Evolutionary conservation across 768 basidiomycete species (phyloP).

Genomic region (Udeniomyces megalosporus): DNA sequence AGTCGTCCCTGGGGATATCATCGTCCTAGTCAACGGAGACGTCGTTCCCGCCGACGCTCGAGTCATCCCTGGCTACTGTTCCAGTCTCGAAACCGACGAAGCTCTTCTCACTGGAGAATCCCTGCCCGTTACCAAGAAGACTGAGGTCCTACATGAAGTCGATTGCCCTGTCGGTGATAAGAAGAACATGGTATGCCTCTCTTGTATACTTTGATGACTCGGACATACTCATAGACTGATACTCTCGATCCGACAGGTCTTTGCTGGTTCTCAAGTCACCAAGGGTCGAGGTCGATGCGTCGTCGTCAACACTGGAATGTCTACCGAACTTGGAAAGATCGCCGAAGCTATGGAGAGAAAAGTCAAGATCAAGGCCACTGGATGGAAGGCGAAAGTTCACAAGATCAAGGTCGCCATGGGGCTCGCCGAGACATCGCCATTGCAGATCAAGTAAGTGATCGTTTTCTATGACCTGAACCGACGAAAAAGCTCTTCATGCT

Average conservation of each 20-base stretch:
- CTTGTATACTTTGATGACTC: not conserved
- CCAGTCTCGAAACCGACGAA: slow-evolving; percentile 39
- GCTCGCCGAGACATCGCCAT: slow-evolving; percentile 32
- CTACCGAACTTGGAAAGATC: slow-evolving; percentile 36
- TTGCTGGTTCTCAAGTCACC: slow-evolving; percentile 33
- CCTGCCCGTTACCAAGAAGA: slow-evolving; percentile 37
- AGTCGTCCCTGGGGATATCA: slow-evolving; percentile 31
- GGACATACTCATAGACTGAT: not conserved
- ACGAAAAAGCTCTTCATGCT: not conserved
- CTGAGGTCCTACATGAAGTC: slow-evolving; percentile 24
- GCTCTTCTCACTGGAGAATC: slow-evolving; percentile 42
- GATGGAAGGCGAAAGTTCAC: slow-evolving; percentile 25
- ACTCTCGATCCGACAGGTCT: slow-evolving; percentile 20
- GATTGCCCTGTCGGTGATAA: slow-evolving; percentile 34
- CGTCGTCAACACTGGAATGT: slow-evolving; percentile 39
- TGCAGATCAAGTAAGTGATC: slow-evolving; percentile 32
- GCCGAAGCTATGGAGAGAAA: slow-evolving; percentile 30
- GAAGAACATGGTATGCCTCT: slow-evolving; percentile 31
- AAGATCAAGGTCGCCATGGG: slow-evolving; percentile 36
- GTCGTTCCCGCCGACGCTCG: slow-evolving; percentile 34
- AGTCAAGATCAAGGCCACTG: slow-evolving; percentile 23
- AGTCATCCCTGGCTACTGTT: slow-evolving; percentile 32
- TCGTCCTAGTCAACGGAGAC: slow-evolving; percentile 32
- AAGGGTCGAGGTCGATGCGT: slow-evolving; percentile 41
- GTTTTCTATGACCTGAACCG: not conserved